Conservation (phyloP, 306 rosid genomes). For the Casuarina glauca region DNA sequence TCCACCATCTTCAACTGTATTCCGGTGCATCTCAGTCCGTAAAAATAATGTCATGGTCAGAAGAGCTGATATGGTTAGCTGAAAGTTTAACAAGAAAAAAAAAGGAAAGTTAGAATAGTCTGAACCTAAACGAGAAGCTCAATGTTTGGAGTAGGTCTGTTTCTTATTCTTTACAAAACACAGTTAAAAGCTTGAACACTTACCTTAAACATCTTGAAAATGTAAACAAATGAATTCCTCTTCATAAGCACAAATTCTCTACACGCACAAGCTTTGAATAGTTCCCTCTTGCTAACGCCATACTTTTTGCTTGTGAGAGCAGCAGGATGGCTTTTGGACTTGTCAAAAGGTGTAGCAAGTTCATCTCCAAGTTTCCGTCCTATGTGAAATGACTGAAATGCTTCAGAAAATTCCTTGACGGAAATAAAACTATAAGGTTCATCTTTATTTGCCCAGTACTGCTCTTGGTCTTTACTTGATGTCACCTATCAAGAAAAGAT, state of each 20-base stretch:
- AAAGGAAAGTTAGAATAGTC: neutral
- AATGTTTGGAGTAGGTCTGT: neutral
- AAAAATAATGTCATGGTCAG: conserved; percentile 37
- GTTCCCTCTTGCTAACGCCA: conserved; percentile 44
- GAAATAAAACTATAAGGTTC: conserved; percentile 27
- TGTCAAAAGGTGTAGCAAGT: conserved; percentile 44
- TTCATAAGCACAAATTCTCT: conserved; percentile 46
- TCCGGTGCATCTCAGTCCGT: conserved; percentile 36
- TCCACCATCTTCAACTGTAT: conserved; percentile 33
- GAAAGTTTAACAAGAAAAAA: neutral
- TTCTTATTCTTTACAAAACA: neutral
- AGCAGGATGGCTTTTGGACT: conserved; percentile 42
- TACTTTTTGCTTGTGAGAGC: conserved; percentile 42
- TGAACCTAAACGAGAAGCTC: neutral
- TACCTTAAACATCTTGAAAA: conserved; percentile 44
- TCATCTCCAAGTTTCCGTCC: conserved; percentile 43
- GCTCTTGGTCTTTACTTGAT: conserved; percentile 47
- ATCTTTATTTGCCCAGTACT: conserved; percentile 39
- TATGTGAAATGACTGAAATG: conserved; percentile 40
- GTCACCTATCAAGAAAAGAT: conserved; percentile 35
- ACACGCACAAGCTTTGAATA: conserved; percentile 45
- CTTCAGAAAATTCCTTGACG: conserved; percentile 42
- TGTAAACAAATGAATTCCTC: conserved; percentile 41
- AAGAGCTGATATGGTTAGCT: conserved; percentile 34
- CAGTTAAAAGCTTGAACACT: conserved; percentile 12